Conservation (phyloP, 768 basidiomycete species). For the Psilocybe sp. region DNA sequence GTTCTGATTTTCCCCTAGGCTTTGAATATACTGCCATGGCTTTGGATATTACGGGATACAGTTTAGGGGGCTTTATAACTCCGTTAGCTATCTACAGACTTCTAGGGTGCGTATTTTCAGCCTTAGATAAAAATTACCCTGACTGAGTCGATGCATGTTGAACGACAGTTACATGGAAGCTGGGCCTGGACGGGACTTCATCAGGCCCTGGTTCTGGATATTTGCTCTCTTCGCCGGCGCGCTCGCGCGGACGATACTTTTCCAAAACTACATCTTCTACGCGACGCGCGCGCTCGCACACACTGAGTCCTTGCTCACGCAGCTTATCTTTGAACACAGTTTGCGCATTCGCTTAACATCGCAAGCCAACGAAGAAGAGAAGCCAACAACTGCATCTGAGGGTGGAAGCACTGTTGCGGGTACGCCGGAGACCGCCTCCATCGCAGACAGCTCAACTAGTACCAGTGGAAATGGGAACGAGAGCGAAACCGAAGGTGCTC, state of each 20-base stretch:
- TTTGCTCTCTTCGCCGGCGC: slow-evolving; percentile 48
- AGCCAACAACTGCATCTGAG: background rate
- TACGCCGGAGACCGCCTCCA: slow-evolving; percentile 32
- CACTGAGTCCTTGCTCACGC: slow-evolving; percentile 39
- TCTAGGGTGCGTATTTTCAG: slow-evolving; percentile 26
- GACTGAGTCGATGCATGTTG: background rate
- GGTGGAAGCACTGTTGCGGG: slow-evolving; percentile 27
- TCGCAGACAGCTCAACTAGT: no score
- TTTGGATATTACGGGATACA: slow-evolving; percentile 22
- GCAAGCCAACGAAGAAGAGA: slow-evolving; percentile 9
- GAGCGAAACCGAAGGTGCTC: no score
- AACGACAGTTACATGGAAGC: slow-evolving; percentile 54
- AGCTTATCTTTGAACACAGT: slow-evolving; percentile 42
- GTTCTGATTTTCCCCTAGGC: slow-evolving; percentile 5
- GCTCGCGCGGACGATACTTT: slow-evolving; percentile 36
- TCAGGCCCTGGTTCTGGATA: slow-evolving; percentile 59
- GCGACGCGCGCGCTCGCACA: slow-evolving; percentile 37
- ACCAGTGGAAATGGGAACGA: no score
- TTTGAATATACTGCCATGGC: slow-evolving; percentile 28
- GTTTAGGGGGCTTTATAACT: slow-evolving; percentile 28
- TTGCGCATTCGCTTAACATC: slow-evolving; percentile 64
- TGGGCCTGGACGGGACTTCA: slow-evolving; percentile 37
- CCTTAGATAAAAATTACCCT: background rate
- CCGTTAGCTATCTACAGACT: slow-evolving; percentile 41
- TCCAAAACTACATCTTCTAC: slow-evolving; percentile 56